Evolutionary conservation across 2,329 filamentous ascomycete species (phyloP).

Genomic region (Colletotrichum eleusines): DNA sequence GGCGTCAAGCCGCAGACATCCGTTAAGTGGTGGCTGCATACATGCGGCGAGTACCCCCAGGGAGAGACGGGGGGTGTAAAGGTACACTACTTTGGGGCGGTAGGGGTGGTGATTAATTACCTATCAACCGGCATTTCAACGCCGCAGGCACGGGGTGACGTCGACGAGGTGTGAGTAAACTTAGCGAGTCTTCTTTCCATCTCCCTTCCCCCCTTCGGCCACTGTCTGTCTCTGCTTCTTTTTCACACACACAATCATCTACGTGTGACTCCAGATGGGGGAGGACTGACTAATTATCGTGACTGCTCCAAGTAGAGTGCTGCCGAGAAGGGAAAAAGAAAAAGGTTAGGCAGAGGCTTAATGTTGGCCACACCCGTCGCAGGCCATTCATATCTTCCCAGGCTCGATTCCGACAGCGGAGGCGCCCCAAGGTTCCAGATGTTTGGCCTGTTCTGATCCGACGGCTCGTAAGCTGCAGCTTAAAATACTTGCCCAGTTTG

Average conservation of each 20-base stretch:
- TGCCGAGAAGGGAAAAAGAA: neutral
- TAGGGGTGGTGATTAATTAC: too few species aligned
- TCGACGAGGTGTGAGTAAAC: conserved; percentile 37
- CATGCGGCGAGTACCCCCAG: conserved; percentile 21
- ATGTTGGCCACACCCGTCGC: neutral
- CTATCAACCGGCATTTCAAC: conserved; percentile 9
- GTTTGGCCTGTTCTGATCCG: neutral
- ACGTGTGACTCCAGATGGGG: too few species aligned
- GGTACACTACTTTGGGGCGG: neutral
- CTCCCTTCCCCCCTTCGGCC: neutral
- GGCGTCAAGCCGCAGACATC: neutral
- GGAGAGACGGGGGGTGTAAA: neutral
- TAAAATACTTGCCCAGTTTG: neutral
- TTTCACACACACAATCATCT: too few species aligned
- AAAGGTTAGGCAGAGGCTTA: conserved; percentile 6
- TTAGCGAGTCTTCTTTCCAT: neutral
- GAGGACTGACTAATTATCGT: neutral
- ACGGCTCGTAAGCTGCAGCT: neutral
- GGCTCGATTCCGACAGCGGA: neutral
- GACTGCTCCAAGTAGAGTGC: neutral
- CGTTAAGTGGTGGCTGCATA: neutral
- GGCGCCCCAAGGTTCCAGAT: neutral
- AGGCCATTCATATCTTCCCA: neutral
- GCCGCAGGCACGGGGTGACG: conserved; percentile 38
- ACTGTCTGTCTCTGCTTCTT: neutral